Evolutionary conservation across 2,329 filamentous ascomycete genomes (phyloP), one percentile per base, ranked within the genome.

Genomic region (Bisporella sp.): DNA sequence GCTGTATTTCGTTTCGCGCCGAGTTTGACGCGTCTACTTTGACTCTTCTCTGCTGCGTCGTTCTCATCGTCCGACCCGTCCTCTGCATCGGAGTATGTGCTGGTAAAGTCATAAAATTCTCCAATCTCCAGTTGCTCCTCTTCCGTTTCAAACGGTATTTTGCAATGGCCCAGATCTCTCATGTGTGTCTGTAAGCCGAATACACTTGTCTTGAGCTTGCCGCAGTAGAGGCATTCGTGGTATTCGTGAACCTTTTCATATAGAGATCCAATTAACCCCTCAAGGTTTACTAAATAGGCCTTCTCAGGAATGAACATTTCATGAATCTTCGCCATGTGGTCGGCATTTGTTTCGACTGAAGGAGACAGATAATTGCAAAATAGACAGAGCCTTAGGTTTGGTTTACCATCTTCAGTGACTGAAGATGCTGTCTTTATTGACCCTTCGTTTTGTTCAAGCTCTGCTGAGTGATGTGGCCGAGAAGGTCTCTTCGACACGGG

Each of bases 261-360:
- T 11, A 99, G 75, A 55, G 90, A 84, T 48, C 77, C 76, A 53
- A 99, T 71, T 46, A 99, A 73, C 1, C 91, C 91, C 54, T 95
- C 85, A 3, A 93, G 67, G 62, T 99, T 81, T 4, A 87, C 82
- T 2, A 99, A 73, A 62, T 89, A 99, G 32, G 84, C 73, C 69
- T 83, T 87, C 67, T 99, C 93, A 0, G 93, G 93, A 54, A 99
- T 85, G 69, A 97, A 96, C 82, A 96, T 90, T 72, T 92, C 89
- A 66, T 99, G 93, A 62, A 85, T 84, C 53, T 88, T 86, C 65
- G 86, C 84, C 93, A 99, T 99, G 66, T 99, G 93, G 40, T 82
- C 73, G 33, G 89, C 74, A 63, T 91, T 96, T 32, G 91, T 73
- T n/a, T 81, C 70, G 5, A 89, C 71, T 9, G 81, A 86, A 1